Percentiles rank a stretch among this genome's conserved stretches.
These are phyloP conservation scores for Boletellus sp. DNA, from an alignment of 1,284 basidiomycete genomes.

Conservation along the genomic window DNA sequence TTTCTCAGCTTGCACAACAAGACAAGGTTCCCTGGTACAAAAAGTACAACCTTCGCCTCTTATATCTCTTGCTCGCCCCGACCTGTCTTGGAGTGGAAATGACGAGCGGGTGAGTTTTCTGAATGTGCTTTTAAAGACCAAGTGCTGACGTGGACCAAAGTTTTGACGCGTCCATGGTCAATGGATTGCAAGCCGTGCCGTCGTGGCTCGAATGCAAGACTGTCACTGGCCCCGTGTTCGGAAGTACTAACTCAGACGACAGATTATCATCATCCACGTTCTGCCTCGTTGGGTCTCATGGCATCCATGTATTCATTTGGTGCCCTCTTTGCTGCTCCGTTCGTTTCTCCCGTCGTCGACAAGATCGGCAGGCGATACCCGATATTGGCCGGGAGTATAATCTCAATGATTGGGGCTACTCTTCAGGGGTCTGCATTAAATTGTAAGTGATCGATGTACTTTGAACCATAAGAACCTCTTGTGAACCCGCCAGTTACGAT, in stretches of 20 bases:
- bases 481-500: conserved; percentile 2
- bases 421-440: conserved; percentile 10
- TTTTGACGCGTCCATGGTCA: conserved; percentile 1
- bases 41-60: conserved; percentile 33
- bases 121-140: conserved; percentile 1
- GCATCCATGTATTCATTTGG: conserved; percentile 9
- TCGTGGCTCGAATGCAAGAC: neutral
- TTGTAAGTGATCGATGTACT: neutral
- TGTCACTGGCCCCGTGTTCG: no score
- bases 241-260: neutral
- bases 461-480: neutral
- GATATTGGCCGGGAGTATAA: conserved; percentile 4
- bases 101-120: conserved; percentile 51
- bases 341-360: conserved; percentile 2
- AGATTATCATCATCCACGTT: conserved; percentile 13
- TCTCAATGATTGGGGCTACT: conserved; percentile 1
- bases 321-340: conserved; percentile 4
- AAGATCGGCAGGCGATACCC: conserved; percentile 5
- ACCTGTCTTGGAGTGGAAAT: conserved; percentile 61
- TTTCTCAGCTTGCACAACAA: conserved; percentile 43
- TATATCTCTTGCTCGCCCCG: conserved; percentile 51
- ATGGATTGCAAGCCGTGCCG: neutral
- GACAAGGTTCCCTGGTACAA: conserved; percentile 54
- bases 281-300: conserved; percentile 8
- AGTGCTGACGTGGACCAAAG: neutral